phyloP scores from a whole-genome alignment of 495 filamentous ascomycete genomes.

The Delitschia confertaspora region DNA sequence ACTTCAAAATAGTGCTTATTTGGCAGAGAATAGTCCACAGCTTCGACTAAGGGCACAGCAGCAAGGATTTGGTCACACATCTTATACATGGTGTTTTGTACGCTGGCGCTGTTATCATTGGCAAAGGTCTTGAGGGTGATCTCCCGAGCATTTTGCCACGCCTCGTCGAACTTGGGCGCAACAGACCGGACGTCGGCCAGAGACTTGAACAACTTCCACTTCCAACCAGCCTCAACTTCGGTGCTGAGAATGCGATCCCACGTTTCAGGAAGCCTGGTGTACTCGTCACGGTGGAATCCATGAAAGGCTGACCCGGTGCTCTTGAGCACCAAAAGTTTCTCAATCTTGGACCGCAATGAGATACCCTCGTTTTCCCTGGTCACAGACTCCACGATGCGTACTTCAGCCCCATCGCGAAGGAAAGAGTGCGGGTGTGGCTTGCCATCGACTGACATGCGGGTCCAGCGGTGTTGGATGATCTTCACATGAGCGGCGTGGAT shows the following conservation, averaged over 20 bases:
- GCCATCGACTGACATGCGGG: slow-evolving; percentile 77
- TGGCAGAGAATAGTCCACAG: slow-evolving; percentile 74
- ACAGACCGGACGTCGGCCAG: slow-evolving; percentile 60
- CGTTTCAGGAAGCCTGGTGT: slow-evolving; percentile 78
- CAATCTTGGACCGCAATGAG: slow-evolving; percentile 50
- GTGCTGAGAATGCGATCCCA: slow-evolving; percentile 94
- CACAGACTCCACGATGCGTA: slow-evolving; percentile 59
- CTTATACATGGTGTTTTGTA: slow-evolving; percentile 98
- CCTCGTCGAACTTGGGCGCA: slow-evolving; percentile 61
- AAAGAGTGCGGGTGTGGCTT: slow-evolving; percentile 95
- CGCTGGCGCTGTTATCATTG: slow-evolving; percentile 80
- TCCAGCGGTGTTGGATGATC: slow-evolving; percentile 82
- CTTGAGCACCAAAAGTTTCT: slow-evolving; percentile 82
- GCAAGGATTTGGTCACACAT: slow-evolving; percentile 86
- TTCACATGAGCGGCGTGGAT: slow-evolving; percentile 75
- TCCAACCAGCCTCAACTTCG: slow-evolving; percentile 77
- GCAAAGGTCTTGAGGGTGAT: slow-evolving; percentile 91
- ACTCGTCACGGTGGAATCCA: slow-evolving; percentile 87
- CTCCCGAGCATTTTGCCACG: slow-evolving; percentile 62
- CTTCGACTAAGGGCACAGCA: slow-evolving; percentile 58
- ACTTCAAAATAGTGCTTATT: slow-evolving; percentile 99
- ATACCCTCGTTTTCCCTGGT: slow-evolving; percentile 38
- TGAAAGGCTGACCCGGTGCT: slow-evolving; percentile 96
- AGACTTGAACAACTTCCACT: slow-evolving; percentile 61
- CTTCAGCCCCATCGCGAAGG: slow-evolving; percentile 81